Conservation (phyloP, 2,329 filamentous ascomycete genomes). For the Dendrostoma leiphaemia region DNA sequence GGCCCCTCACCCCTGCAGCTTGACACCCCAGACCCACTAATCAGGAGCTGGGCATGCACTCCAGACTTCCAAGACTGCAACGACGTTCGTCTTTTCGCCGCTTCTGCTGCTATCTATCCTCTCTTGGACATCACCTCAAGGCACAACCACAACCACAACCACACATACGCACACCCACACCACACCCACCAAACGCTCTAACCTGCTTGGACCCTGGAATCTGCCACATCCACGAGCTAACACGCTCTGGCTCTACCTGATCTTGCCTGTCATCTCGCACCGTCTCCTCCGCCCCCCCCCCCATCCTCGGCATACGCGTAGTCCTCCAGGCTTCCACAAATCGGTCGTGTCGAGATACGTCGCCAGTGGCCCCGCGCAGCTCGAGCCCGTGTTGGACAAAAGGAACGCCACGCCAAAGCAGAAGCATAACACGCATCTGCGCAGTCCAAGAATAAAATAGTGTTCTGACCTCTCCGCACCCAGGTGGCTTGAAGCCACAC, state of each 20-base stretch:
- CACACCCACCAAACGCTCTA: not conserved
- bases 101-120: not conserved
- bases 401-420: constrained; percentile 2
- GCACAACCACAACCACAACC: not conserved
- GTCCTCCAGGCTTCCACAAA: constrained; percentile 6
- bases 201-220: not conserved
- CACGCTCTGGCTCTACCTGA: not conserved
- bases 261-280: not conserved
- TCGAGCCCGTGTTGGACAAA: not conserved
- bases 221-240: constrained; percentile 6
- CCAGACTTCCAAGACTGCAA: constrained; percentile 2
- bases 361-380: constrained; percentile 2
- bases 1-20: constrained; percentile 13
- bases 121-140: constrained; percentile 1
- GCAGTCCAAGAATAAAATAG: not conserved
- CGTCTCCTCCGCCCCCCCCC: constrained; percentile 1
- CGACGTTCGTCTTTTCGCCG: constrained; percentile 8
- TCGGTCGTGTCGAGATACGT: constrained; percentile 4
- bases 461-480: constrained; percentile 1
- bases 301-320: constrained; percentile 12
- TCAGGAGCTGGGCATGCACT: constrained; percentile 3
- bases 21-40: constrained; percentile 8
- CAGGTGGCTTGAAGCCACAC: constrained; percentile 5
- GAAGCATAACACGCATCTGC: constrained; percentile 1
- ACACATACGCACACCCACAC: constrained; percentile 6